Percentiles rank a stretch among this genome's conserved stretches.
Conservation (phyloP, 805 yeast species). For the Candida bentonensis region DNA sequence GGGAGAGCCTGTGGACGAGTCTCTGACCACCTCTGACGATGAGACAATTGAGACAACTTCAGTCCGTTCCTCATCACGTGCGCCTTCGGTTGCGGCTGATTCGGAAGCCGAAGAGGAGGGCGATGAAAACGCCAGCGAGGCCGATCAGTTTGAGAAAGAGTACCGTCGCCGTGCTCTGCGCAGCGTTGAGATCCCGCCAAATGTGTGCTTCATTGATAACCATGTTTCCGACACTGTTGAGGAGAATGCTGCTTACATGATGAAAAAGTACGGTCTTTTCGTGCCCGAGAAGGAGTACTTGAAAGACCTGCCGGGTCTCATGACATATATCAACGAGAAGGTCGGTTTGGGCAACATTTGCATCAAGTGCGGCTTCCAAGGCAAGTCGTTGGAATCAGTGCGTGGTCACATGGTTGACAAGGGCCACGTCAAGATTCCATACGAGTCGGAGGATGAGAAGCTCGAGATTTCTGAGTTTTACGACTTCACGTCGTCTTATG, state of each 20-base stretch:
- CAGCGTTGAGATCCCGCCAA: conserved; percentile 20
- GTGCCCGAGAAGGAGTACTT: conserved; percentile 72
- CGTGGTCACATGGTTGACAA: conserved; percentile 80
- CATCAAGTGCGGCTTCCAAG: conserved; percentile 68
- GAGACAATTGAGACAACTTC: background rate
- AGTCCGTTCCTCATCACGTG: background rate
- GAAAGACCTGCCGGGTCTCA: conserved; percentile 52
- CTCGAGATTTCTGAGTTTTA: conserved; percentile 67
- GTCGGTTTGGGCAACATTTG: conserved; percentile 77
- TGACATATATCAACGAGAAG: conserved; percentile 65
- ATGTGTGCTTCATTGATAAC: conserved; percentile 29
- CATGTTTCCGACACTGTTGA: conserved; percentile 38
- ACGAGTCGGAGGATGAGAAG: conserved; percentile 67
- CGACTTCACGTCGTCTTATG: conserved; percentile 62
- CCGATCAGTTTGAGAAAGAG: conserved; percentile 14
- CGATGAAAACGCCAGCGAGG: background rate
- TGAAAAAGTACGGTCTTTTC: conserved; percentile 64
- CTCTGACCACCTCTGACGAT: background rate
- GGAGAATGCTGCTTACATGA: conserved; percentile 63
- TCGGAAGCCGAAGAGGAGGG: conserved; percentile 1
- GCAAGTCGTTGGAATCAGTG: conserved; percentile 70
- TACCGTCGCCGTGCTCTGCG: conserved; percentile 14
- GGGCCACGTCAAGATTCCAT: conserved; percentile 81
- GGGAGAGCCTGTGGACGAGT: conserved; percentile 8
- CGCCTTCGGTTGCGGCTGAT: background rate